Base-by-base conservation (phyloP, 768 basidiomycete genomes). In the Collybiopsis luxurians region DNA sequence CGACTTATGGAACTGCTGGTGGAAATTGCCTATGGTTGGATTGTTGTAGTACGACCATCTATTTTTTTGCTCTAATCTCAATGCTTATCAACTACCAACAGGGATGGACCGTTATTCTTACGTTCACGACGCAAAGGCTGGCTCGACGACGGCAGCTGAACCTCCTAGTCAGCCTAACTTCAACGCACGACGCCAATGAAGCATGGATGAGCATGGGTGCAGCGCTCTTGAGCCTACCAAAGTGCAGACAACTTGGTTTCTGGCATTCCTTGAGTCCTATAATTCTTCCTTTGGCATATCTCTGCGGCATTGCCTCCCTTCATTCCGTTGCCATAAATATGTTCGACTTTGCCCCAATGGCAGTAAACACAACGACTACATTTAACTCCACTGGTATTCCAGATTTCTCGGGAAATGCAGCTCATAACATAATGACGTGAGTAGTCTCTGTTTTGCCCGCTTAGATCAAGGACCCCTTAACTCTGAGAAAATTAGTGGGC, bases 161-260 rank as follows among this genome's bases (percentile, higher is more conserved):
- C 3, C 40, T 55, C 3, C 12, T 21, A 17, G 44, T 30, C 21
- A 55, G n/a, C 17, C 43, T 55, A 6, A 55, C 53, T 23, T 27
- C 53, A 10, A 55, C 43, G 30, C 53, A 55, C 42, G 53, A 55
- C 23, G 43, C 53, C 2, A 45, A 44, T 24, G 30, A 21, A 15
- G 53, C 53, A 3, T 45, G 53, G 53, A 40, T 45, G 53, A 40
- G 53, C n/a, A 6, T 55, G 12, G 53, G 40, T 13, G 26, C 53
- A 4, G 24, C 53, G 4, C 19, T 43, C 11, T 23, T 55, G 40
- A 30, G 40, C n/a, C 13, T 21, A 12, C 19, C 44, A 7, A 34
- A 26, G 34, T 55, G 53, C 40, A 55, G 53, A 34, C 40, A 55
- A 27, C 36, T 55, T 24, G 53, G 17, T n/a, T 45, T 55, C 28